phyloP scores from a whole-genome alignment of 139 green algal species.

The Nannochloris sp. region DNA sequence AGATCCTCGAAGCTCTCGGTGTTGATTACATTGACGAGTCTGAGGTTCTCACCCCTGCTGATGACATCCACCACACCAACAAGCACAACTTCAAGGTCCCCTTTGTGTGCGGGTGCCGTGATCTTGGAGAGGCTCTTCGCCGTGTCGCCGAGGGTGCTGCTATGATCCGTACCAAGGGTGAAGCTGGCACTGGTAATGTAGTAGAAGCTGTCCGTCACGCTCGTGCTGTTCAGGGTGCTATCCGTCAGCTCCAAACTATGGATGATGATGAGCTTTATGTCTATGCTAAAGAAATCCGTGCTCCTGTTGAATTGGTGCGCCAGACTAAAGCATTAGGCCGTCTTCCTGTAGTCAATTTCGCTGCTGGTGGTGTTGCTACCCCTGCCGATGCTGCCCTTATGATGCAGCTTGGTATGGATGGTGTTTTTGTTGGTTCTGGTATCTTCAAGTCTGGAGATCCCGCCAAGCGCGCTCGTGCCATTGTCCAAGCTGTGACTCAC shows the following conservation, averaged over 20 bases:
- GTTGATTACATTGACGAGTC: constrained; percentile 99
- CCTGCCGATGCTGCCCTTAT: constrained; percentile 99
- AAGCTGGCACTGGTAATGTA: constrained; percentile 97
- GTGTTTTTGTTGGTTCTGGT: constrained; percentile 97
- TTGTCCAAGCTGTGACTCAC: constrained; percentile 97
- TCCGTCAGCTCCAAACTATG: constrained; percentile 91
- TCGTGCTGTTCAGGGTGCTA: constrained; percentile 88
- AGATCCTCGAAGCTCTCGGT: constrained; percentile 93
- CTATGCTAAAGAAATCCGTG: constrained; percentile 96
- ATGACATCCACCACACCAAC: constrained; percentile 99
- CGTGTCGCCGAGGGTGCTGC: constrained; percentile 93
- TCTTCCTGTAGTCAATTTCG: constrained; percentile 99
- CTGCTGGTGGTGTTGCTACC: constrained; percentile 95
- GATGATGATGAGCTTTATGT: constrained; percentile 99
- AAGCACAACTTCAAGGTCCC: constrained; percentile 99
- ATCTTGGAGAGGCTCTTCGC: constrained; percentile 95
- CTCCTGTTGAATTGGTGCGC: constrained; percentile 87
- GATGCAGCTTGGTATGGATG: constrained; percentile 98
- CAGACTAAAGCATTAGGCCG: constrained; percentile 74
- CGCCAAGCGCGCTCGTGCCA: constrained; percentile 82
- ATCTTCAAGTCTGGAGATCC: constrained; percentile 99
- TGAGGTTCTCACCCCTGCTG: constrained; percentile 96
- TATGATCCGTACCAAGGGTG: constrained; percentile 98
- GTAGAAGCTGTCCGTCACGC: constrained; percentile 97
- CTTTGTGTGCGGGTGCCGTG: constrained; percentile 98